Evolutionary conservation across 169 alveolate genomes (phyloP).

Genomic region (Cryptosporidium ubiquitum): DNA sequence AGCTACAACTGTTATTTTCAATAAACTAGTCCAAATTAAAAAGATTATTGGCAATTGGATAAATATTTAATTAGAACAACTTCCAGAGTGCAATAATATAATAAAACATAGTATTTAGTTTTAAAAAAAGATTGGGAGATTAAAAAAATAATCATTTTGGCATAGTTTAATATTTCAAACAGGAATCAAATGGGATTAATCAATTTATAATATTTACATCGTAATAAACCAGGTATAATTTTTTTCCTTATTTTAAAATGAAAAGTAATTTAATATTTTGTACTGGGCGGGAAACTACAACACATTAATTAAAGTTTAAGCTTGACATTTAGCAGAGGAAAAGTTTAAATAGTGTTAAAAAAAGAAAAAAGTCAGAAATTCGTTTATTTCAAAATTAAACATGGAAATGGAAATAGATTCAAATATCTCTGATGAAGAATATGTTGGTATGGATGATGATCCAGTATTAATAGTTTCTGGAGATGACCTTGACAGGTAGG

Average conservation of each 20-base stretch:
- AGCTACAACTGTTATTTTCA: too few species aligned
- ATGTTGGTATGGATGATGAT: constrained; percentile 14
- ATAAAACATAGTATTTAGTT: too few species aligned
- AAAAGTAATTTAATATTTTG: background rate
- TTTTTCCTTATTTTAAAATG: background rate
- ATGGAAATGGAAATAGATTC: constrained; percentile 63
- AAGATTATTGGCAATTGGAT: background rate
- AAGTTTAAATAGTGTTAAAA: background rate
- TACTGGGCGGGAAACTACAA: constrained; percentile 3
- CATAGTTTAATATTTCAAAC: too few species aligned
- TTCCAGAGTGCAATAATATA: background rate
- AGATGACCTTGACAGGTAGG: constrained; percentile 54
- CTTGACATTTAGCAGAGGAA: background rate
- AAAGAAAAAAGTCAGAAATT: background rate
- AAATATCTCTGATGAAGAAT: constrained; percentile 23
- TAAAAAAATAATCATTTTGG: too few species aligned
- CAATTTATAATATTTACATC: too few species aligned
- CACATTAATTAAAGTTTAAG: background rate
- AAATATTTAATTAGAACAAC: background rate
- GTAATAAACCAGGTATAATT: background rate
- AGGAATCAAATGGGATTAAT: too few species aligned
- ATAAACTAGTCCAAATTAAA: background rate
- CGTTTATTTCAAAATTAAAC: background rate
- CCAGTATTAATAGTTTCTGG: constrained; percentile 24
- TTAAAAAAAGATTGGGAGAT: too few species aligned